These are phyloP conservation scores for Scytalidium lignicola DNA, from an alignment of 2,329 filamentous ascomycete genomes.

Conservation along the genomic window DNA sequence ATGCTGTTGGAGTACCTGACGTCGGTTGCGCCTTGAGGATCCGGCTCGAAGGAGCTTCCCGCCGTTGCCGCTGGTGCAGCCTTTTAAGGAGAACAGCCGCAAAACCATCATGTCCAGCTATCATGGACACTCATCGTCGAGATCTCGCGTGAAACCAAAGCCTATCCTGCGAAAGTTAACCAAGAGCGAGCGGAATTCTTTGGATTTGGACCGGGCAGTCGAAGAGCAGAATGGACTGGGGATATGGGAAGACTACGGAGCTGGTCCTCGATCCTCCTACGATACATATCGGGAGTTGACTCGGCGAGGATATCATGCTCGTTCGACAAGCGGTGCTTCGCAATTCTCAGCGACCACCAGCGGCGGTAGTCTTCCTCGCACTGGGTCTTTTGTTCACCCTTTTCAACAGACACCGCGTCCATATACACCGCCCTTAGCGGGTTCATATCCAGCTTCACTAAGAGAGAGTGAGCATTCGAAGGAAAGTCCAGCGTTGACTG, in stretches of 20 bases:
- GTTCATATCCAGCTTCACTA: slow-evolving; percentile 51
- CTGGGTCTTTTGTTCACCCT: slow-evolving; percentile 52
- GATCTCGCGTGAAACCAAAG: slow-evolving; percentile 34
- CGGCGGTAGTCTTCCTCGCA: slow-evolving; percentile 38
- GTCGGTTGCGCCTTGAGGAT: neutral
- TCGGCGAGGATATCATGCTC: slow-evolving; percentile 38
- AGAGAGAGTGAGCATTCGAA: slow-evolving; percentile 44
- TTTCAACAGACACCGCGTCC: slow-evolving; percentile 60
- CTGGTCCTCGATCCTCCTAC: slow-evolving; percentile 21
- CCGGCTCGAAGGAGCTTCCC: neutral
- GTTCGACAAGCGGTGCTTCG: slow-evolving; percentile 51
- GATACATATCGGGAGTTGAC: slow-evolving; percentile 13
- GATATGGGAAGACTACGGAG: slow-evolving; percentile 28
- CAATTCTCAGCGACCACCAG: slow-evolving; percentile 52
- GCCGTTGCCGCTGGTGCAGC: neutral
- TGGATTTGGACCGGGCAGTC: slow-evolving; percentile 57
- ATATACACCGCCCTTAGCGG: slow-evolving; percentile 48
- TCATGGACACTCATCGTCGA: slow-evolving; percentile 15
- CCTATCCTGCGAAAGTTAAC: slow-evolving; percentile 55
- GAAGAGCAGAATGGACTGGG: slow-evolving; percentile 45
- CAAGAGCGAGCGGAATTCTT: slow-evolving; percentile 54
- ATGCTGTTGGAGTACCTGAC: neutral
- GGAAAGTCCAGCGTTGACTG: slow-evolving; percentile 20
- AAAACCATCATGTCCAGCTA: slow-evolving; percentile 18
- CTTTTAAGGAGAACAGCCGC: too few relatives aligned